Evolutionary conservation across 2,329 filamentous ascomycete genomes (phyloP).

Genomic region (Aphanoascus verrucosus): DNA sequence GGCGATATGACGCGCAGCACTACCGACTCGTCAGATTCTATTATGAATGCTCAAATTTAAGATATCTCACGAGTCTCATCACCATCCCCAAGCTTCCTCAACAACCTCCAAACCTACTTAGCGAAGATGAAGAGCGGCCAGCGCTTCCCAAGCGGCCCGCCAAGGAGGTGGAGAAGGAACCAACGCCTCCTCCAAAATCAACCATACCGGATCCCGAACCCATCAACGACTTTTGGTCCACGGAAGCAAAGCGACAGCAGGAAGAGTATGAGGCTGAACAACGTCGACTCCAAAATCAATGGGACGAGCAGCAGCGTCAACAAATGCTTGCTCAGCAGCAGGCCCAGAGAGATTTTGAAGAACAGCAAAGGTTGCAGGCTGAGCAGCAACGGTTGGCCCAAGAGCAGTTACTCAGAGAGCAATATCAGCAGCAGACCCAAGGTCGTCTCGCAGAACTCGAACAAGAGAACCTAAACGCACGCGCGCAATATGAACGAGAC

Average conservation of each 20-base stretch:
- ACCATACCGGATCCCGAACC: conserved; percentile 71
- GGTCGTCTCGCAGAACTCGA: conserved; percentile 92
- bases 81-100: conserved; percentile 92
- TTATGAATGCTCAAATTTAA: conserved; percentile 95
- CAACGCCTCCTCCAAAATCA: conserved; percentile 56
- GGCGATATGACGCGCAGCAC: conserved; percentile 88
- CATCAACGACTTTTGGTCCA: conserved; percentile 97
- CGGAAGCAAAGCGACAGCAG: conserved; percentile 80
- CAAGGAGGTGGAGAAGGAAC: conserved; percentile 57
- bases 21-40: conserved; percentile 96
- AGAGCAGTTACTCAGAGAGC: conserved; percentile 77
- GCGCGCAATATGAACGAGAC: conserved; percentile 93
- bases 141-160: conserved; percentile 66
- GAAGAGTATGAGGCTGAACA: conserved; percentile 94
- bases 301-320: conserved; percentile 65
- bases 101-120: conserved; percentile 79
- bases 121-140: conserved; percentile 73
- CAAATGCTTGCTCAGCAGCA: conserved; percentile 76
- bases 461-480: conserved; percentile 84
- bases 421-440: conserved; percentile 87
- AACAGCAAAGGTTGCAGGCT: conserved; percentile 75
- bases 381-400: conserved; percentile 88
- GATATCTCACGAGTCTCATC: conserved; percentile 91
- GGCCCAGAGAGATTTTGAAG: conserved; percentile 89
- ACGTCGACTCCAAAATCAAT: conserved; percentile 73